Conservation (phyloP, 2,329 filamentous ascomycete species). For the Alternaria dauci region DNA sequence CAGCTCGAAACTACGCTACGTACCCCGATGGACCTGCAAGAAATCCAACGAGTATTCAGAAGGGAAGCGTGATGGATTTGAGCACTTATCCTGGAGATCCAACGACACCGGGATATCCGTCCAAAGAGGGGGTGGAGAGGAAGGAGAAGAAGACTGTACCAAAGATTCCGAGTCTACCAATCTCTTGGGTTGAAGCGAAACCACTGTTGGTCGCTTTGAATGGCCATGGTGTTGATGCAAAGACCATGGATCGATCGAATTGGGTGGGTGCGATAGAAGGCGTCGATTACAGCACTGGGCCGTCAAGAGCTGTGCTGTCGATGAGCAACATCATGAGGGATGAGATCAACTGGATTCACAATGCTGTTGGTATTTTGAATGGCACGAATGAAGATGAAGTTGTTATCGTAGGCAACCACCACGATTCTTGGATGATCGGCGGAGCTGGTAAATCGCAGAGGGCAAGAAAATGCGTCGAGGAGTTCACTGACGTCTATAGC, state of each 20-base stretch:
- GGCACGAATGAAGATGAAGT: constrained; percentile 67
- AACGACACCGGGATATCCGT: constrained; percentile 70
- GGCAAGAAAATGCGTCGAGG: background rate
- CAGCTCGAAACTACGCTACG: constrained; percentile 44
- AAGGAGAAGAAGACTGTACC: constrained; percentile 66
- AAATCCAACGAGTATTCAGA: constrained; percentile 54
- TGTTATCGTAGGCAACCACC: constrained; percentile 61
- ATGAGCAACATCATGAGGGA: constrained; percentile 77
- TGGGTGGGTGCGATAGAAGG: constrained; percentile 45
- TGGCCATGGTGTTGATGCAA: constrained; percentile 72
- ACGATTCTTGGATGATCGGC: constrained; percentile 63
- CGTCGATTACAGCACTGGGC: constrained; percentile 44
- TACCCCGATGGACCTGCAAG: constrained; percentile 38
- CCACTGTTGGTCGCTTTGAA: constrained; percentile 83
- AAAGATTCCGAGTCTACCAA: constrained; percentile 82
- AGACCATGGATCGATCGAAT: constrained; percentile 45
- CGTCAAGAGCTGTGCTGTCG: constrained; percentile 57
- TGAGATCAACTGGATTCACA: constrained; percentile 78
- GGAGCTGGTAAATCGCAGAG: constrained; percentile 48
- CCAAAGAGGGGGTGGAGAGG: constrained; percentile 81
- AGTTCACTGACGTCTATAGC: constrained; percentile 30
- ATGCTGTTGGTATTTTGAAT: constrained; percentile 72
- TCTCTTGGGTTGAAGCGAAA: constrained; percentile 83
- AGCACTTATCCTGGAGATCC: constrained; percentile 59
- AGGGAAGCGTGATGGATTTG: constrained; percentile 66